These are phyloP conservation scores for Sequoiadendron giganteum DNA, from an alignment of 75 land plant genomes.

Conservation along the genomic window DNA sequence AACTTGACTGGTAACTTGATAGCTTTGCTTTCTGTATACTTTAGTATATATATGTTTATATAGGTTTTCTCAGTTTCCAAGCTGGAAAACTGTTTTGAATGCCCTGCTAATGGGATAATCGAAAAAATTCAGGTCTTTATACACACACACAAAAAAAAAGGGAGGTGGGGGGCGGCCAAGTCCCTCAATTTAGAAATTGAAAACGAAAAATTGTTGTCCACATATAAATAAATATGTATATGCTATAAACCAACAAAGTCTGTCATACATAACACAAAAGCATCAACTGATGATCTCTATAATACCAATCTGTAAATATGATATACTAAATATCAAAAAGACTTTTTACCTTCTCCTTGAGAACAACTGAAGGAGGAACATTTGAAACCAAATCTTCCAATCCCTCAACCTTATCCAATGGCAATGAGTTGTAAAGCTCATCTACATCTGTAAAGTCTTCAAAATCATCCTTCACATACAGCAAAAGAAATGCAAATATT, in stretches of 20 bases:
- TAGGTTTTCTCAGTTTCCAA: too few species aligned
- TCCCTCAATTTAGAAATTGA: too few species aligned
- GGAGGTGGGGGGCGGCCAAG: too few species aligned
- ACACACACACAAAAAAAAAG: too few species aligned
- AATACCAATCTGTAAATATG: not conserved
- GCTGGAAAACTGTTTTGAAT: too few species aligned
- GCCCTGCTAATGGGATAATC: too few species aligned
- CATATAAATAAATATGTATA: not conserved
- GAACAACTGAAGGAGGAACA: slow-evolving; percentile 61
- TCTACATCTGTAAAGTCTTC: slow-evolving; percentile 93
- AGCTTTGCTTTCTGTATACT: too few species aligned
- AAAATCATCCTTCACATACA: slow-evolving; percentile 72
- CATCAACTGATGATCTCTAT: not conserved
- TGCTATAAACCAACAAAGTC: not conserved
- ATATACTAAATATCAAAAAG: not conserved
- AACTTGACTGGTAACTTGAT: too few species aligned
- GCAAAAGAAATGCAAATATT: not conserved
- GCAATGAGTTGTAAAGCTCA: slow-evolving; percentile 73
- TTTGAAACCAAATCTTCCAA: slow-evolving; percentile 79
- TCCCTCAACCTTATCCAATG: slow-evolving; percentile 89
- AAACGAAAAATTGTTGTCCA: not conserved
- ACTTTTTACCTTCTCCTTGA: slow-evolving; percentile 68
- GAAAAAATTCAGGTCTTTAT: too few species aligned
- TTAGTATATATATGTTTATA: too few species aligned
- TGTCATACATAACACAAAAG: not conserved